These are phyloP conservation scores for Phellinidium pouzarii DNA, from an alignment of 1,284 basidiomycete genomes.

Conservation along the genomic window DNA sequence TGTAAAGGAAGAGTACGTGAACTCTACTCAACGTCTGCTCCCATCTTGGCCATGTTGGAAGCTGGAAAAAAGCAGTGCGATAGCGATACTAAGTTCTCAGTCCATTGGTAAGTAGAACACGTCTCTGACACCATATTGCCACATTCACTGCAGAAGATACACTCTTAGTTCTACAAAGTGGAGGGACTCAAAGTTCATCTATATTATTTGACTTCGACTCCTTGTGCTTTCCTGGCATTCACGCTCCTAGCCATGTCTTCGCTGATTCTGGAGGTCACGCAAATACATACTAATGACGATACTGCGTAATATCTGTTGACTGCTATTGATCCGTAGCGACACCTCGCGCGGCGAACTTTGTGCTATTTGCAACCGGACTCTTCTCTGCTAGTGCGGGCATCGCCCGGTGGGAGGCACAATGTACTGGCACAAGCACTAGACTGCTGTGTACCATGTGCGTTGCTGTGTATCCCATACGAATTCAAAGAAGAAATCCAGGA, in stretches of 20 bases:
- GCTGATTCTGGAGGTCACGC: conserved; percentile 19
- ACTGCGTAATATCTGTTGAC: conserved; percentile 1
- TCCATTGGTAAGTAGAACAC: too few relatives aligned
- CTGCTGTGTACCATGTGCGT: conserved; percentile 68
- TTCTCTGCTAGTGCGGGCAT: conserved; percentile 50
- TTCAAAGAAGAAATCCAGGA: conserved; percentile 17
- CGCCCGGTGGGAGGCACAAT: conserved; percentile 67
- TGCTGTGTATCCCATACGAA: not conserved
- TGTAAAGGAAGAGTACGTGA: conserved; percentile 71
- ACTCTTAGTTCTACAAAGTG: not conserved
- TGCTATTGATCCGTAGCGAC: conserved; percentile 23
- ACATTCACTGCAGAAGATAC: not conserved
- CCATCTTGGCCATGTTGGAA: not conserved
- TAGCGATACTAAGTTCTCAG: too few relatives aligned
- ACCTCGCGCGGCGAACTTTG: not conserved
- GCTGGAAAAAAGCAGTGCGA: conserved; percentile 56
- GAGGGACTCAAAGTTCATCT: conserved; percentile 37
- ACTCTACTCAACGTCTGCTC: not conserved
- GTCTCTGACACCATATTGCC: not conserved
- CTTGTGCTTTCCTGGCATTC: conserved; percentile 52
- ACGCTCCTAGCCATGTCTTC: conserved; percentile 24
- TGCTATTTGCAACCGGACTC: not conserved
- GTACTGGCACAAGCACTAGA: conserved; percentile 83
- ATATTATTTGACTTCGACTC: conserved; percentile 60
- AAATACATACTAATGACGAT: conserved; percentile 19